These are phyloP conservation scores for Xylaria flabelliformis DNA, from an alignment of 495 filamentous ascomycete genomes.

Conservation along the genomic window DNA sequence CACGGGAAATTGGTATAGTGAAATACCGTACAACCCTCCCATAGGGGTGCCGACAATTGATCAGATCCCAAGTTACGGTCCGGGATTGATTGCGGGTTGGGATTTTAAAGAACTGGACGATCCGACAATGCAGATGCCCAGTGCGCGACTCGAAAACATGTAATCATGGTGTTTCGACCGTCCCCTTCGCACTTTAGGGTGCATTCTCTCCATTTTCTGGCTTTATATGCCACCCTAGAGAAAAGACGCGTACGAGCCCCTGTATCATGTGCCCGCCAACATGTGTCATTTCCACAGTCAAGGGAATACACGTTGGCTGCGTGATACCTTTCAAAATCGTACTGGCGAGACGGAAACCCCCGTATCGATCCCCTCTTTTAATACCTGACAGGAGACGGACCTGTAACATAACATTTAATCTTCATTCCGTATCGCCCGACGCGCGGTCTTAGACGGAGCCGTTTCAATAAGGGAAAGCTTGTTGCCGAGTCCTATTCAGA, in stretches of 20 bases:
- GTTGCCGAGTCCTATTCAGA: not conserved
- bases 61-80: conserved; percentile 42
- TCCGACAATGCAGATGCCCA: conserved; percentile 53
- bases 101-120: conserved; percentile 55
- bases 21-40: conserved; percentile 50
- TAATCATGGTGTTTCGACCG: conserved; percentile 28
- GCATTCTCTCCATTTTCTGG: not conserved
- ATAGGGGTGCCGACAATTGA: conserved; percentile 51
- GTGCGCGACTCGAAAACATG: conserved; percentile 53
- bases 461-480: not conserved
- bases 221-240: not conserved
- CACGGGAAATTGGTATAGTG: conserved; percentile 50
- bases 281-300: not conserved
- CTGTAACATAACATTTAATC: not conserved
- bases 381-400: not conserved
- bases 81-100: conserved; percentile 48
- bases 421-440: not conserved
- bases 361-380: not conserved
- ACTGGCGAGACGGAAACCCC: not conserved
- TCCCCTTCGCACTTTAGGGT: not conserved
- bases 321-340: not conserved
- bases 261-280: too few relatives aligned
- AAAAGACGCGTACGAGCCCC: not conserved
- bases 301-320: not conserved
- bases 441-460: not conserved